Conservation (phyloP, 345 rosid genomes). For the Hirschfeldia incana region DNA sequence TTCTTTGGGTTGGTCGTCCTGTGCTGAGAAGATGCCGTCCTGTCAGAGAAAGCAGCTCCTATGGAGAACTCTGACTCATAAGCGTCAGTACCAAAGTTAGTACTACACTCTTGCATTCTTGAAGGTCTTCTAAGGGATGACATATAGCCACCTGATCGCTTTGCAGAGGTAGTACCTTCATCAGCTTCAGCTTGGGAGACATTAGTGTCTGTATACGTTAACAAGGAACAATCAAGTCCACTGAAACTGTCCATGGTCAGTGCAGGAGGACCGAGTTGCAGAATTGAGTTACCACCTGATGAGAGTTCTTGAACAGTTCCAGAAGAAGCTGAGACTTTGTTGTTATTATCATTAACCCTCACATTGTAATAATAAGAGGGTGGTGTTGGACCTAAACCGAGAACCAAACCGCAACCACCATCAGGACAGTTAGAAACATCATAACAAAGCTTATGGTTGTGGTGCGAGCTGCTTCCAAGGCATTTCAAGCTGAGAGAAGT, state of each 20-base stretch:
- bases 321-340: slow-evolving; percentile 45
- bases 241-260: slow-evolving; percentile 49
- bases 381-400: slow-evolving; percentile 87
- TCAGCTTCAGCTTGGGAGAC: slow-evolving; percentile 59
- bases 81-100: slow-evolving; percentile 39
- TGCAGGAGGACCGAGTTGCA: slow-evolving; percentile 80
- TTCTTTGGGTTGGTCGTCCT: slow-evolving; percentile 57
- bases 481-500: slow-evolving; percentile 70
- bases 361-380: slow-evolving; percentile 49
- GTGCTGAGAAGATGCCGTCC: slow-evolving; percentile 56
- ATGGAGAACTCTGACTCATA: slow-evolving; percentile 58
- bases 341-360: slow-evolving; percentile 35
- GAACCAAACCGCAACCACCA: slow-evolving; percentile 84
- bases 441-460: slow-evolving; percentile 43
- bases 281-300: slow-evolving; percentile 54
- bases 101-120: slow-evolving; percentile 47
- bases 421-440: slow-evolving; percentile 56
- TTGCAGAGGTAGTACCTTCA: slow-evolving; percentile 92
- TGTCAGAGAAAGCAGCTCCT: slow-evolving; percentile 60
- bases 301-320: slow-evolving; percentile 43
- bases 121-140: slow-evolving; percentile 57
- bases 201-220: slow-evolving; percentile 42
- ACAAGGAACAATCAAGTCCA: slow-evolving; percentile 52
- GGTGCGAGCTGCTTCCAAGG: slow-evolving; percentile 47
- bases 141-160: slow-evolving; percentile 90